Evolutionary conservation across 2,329 filamentous ascomycete species (phyloP), one percentile per base, ranked within the genome.

Genomic region (Byssochlamys sp.): DNA sequence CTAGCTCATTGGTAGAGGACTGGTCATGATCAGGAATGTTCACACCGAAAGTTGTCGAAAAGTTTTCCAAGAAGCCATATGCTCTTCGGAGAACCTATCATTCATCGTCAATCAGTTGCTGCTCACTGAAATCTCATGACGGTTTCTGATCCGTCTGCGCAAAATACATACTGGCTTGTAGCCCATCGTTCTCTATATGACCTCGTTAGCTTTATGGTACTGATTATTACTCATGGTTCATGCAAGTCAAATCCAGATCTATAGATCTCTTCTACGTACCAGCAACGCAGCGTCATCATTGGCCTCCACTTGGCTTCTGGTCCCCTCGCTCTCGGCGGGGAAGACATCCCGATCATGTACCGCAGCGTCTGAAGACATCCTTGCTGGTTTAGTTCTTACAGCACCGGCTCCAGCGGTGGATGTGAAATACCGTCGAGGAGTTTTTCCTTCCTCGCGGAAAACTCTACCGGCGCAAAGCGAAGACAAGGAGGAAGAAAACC

Each of bases 51-150:
- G 80, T 82, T 1, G 81, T 82, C 2, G 81, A 76, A 63, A 84
- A 84, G 67, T 81, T 84, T 64, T 84, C 81, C 56, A 84, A 76
- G 14, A 81, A 71, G 31, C 79, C 79, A 64, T 82, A 83, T 39
- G 79, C 81, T 59, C 81, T 74, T 67, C 83, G 80, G 45, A 84
- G 71, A 54, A 82, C 78, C 81, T 61, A 26, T 50, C 24, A 26
- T 45, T 31, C 24, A 52, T 55, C 12, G 24, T 55, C 39, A 14
- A 55, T 25, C 52, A 19, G 52, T 31, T 9, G 19, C 9, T n/a
- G n/a, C 14, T 4, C 39, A 45, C 19, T 7, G 5, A 14, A 45
- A n/a, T 19, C n/a, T 19, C 39, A 24, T 14, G 39, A n/a, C 5
- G n/a, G 6, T 14, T 2, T 3, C 31, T 55, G 55, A 31, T n/a